Percentiles rank a stretch among this genome's conserved stretches.
Evolutionary conservation across 768 basidiomycete genomes (phyloP).

Genomic region (Leccinum subtestaceum): DNA sequence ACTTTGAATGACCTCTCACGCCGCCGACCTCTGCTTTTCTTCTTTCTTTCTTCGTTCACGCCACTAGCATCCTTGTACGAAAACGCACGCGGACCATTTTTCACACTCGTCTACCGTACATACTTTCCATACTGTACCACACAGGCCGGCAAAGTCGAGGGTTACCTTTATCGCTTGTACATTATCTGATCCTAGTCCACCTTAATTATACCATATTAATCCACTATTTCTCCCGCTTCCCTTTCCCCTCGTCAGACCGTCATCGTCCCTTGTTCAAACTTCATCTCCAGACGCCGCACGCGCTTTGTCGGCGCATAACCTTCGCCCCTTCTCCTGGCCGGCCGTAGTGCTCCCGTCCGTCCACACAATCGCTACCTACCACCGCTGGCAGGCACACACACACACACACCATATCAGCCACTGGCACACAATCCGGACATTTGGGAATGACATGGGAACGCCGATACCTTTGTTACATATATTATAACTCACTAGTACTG

Average conservation of each 20-base stretch:
- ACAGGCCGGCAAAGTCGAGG: slow-evolving; percentile 13
- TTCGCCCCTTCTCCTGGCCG: not conserved
- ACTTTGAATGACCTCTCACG: slow-evolving; percentile 47
- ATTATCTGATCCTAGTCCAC: slow-evolving; percentile 24
- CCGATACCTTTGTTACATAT: not conserved
- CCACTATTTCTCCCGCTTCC: slow-evolving; percentile 8
- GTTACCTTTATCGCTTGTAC: slow-evolving; percentile 26
- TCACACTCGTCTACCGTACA: slow-evolving; percentile 25
- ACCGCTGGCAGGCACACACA: slow-evolving; percentile 3
- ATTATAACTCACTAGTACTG: not conserved
- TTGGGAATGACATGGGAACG: slow-evolving; percentile 10
- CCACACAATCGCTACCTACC: not conserved
- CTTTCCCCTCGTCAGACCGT: slow-evolving; percentile 3
- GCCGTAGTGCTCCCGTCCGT: not conserved
- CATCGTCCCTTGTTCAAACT: not conserved
- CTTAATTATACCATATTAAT: slow-evolving; percentile 39
- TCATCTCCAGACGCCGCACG: not conserved
- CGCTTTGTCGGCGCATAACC: slow-evolving; percentile 3
- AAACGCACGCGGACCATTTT: slow-evolving; percentile 27
- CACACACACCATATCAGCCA: not conserved
- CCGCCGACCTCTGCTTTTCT: not conserved
- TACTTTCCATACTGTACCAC: slow-evolving; percentile 22
- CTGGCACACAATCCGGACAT: not conserved
- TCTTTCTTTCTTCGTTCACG: slow-evolving; percentile 10
- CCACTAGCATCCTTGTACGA: slow-evolving; percentile 30